Evolutionary conservation across 257 asterid species (phyloP).

Genomic region (Ophiorrhiza pumila): DNA sequence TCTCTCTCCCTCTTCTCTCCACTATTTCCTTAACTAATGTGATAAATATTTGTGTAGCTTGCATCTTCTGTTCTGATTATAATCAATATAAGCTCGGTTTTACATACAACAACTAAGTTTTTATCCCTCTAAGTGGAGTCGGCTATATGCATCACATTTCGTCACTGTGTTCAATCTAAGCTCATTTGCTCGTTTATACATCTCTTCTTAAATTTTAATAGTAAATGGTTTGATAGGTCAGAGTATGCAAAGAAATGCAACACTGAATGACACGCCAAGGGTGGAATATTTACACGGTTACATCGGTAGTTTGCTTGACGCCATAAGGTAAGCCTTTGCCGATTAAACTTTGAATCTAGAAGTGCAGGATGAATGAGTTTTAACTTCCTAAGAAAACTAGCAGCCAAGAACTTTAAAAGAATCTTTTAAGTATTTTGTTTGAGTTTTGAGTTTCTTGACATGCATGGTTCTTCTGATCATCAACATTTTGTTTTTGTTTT

Average conservation of each 20-base stretch:
- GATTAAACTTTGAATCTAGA: neutral
- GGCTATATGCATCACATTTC: too few species aligned
- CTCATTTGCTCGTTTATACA: too few species aligned
- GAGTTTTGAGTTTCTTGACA: neutral
- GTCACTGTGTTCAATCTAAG: neutral
- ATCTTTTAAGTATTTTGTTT: too few species aligned
- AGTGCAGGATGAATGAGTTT: neutral
- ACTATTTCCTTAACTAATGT: neutral
- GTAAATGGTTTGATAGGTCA: slow-evolving; percentile 33
- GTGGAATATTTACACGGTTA: slow-evolving; percentile 42
- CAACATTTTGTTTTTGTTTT: neutral
- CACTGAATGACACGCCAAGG: slow-evolving; percentile 38
- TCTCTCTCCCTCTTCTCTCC: slow-evolving; percentile 19
- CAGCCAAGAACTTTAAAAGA: neutral
- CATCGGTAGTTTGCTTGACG: slow-evolving; percentile 46
- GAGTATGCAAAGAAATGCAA: slow-evolving; percentile 31
- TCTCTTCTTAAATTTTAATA: too few species aligned
- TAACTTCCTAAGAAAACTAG: neutral
- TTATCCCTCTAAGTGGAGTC: too few species aligned
- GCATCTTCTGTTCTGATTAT: neutral
- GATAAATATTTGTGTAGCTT: neutral
- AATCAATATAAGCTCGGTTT: too few species aligned
- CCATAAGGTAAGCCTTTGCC: slow-evolving; percentile 35
- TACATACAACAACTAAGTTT: too few species aligned
- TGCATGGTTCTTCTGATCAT: too few species aligned